phyloP scores from a whole-genome alignment of 129 eudicot genomes.

The Cynara cardunculus region DNA sequence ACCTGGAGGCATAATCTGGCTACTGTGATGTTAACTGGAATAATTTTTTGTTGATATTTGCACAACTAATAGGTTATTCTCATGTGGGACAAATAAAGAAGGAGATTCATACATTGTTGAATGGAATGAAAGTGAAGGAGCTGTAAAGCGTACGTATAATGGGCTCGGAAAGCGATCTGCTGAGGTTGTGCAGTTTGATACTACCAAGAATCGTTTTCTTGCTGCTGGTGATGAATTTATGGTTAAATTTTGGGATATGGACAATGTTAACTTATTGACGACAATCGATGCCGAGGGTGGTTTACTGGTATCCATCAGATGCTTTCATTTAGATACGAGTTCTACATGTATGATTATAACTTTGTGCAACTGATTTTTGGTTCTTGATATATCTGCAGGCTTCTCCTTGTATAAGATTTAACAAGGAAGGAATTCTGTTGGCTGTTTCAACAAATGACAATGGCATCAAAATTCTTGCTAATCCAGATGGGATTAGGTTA shows the following conservation, averaged over 20 bases:
- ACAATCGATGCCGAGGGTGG: constrained; percentile 78
- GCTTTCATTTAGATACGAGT: background rate
- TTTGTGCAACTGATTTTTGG: constrained; percentile 4
- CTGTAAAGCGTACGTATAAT: constrained; percentile 57
- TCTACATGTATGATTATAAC: background rate
- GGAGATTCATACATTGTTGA: constrained; percentile 80
- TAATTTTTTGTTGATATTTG: background rate
- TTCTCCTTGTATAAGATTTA: constrained; percentile 76
- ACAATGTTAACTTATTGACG: constrained; percentile 50
- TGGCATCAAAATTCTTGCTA: constrained; percentile 72
- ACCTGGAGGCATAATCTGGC: background rate
- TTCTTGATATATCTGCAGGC: constrained; percentile 44
- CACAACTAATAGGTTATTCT: constrained; percentile 55
- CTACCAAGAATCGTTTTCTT: constrained; percentile 63
- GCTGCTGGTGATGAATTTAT: constrained; percentile 76
- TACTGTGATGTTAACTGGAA: background rate
- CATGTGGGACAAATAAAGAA: constrained; percentile 85
- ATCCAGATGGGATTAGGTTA: constrained; percentile 59
- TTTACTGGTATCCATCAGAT: constrained; percentile 47
- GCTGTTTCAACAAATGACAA: constrained; percentile 85
- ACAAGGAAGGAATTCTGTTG: constrained; percentile 68
- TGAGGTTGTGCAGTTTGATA: constrained; percentile 79
- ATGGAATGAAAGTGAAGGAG: constrained; percentile 93
- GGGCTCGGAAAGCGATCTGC: constrained; percentile 76
- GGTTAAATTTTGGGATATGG: constrained; percentile 85